Conservation (phyloP, 257 asterid genomes). For the Eustoma russellianum region DNA sequence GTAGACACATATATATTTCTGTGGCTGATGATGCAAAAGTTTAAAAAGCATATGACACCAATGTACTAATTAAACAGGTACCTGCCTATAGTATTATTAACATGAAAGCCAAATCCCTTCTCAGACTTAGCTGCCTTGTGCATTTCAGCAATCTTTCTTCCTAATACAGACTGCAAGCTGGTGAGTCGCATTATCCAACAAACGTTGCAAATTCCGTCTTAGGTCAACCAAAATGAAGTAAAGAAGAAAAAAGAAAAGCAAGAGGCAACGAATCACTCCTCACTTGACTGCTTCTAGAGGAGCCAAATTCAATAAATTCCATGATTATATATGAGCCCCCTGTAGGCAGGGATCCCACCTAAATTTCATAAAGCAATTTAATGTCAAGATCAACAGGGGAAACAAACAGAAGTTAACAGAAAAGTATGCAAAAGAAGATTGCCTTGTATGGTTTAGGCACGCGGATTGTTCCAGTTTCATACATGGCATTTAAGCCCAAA, state of each 20-base stretch:
- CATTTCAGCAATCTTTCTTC: conserved; percentile 98
- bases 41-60: no score
- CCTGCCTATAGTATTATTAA: conserved; percentile 95
- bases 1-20: no score
- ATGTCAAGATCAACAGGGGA: conserved; percentile 1
- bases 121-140: conserved; percentile 68
- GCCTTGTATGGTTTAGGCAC: conserved; percentile 88
- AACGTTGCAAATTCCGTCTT: conserved; percentile 9
- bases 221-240: not conserved
- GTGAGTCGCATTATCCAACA: conserved; percentile 17
- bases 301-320: conserved; percentile 86
- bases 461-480: conserved; percentile 66
- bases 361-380: conserved; percentile 6
- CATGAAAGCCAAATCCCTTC: conserved; percentile 83
- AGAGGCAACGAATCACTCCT: conserved; percentile 18
- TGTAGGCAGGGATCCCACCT: conserved; percentile 78
- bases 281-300: conserved; percentile 74
- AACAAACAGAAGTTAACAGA: not conserved
- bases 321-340: conserved; percentile 90
- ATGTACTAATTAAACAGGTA: conserved; percentile 8
- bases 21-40: no score
- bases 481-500: conserved; percentile 83
- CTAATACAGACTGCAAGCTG: conserved; percentile 72
- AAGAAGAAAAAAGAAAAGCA: not conserved
- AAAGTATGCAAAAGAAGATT: not conserved